A percentile compares a stretch with the other conserved stretches of the same genome.
phyloP scores from a whole-genome alignment of 2,329 filamentous ascomycete species.

The Camillea tinctor region DNA sequence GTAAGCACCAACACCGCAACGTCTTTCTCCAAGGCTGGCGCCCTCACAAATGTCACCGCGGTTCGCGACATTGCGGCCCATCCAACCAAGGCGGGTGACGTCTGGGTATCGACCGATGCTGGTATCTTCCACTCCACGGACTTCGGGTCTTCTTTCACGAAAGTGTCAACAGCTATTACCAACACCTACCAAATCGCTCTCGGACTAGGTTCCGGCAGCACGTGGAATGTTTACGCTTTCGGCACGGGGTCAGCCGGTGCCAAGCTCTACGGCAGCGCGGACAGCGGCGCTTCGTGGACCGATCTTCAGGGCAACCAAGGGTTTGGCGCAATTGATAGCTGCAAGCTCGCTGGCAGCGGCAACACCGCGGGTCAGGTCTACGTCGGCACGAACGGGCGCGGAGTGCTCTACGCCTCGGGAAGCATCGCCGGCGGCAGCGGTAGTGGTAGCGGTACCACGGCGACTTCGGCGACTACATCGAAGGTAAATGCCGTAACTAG shows the following conservation, averaged over 20 bases:
- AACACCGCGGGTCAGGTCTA: constrained; percentile 47
- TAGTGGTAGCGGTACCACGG: not conserved
- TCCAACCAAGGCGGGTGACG: constrained; percentile 56
- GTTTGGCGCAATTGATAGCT: constrained; percentile 43
- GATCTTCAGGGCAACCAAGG: constrained; percentile 47
- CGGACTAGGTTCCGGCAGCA: constrained; percentile 38
- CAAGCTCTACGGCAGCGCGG: constrained; percentile 45
- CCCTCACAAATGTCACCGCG: constrained; percentile 39
- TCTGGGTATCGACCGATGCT: constrained; percentile 55
- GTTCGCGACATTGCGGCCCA: constrained; percentile 57
- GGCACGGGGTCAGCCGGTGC: constrained; percentile 42
- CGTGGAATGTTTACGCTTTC: constrained; percentile 49
- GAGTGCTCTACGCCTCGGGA: constrained; percentile 40
- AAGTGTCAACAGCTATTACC: constrained; percentile 35
- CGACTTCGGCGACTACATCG: not conserved
- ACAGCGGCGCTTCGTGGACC: constrained; percentile 43
- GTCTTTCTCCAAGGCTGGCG: constrained; percentile 42
- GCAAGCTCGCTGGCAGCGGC: constrained; percentile 42
- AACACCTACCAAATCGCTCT: constrained; percentile 44
- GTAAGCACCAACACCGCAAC: constrained; percentile 48
- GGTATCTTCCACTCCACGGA: constrained; percentile 55
- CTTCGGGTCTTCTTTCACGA: constrained; percentile 47
- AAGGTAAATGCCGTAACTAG: constrained; percentile 4
- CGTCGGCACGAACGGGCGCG: constrained; percentile 50
- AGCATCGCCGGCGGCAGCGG: constrained; percentile 10